A percentile compares a stretch with the other conserved stretches of the same genome.
Conservation (phyloP, 176 grass and related monocot species). For the Leersia perrieri region DNA sequence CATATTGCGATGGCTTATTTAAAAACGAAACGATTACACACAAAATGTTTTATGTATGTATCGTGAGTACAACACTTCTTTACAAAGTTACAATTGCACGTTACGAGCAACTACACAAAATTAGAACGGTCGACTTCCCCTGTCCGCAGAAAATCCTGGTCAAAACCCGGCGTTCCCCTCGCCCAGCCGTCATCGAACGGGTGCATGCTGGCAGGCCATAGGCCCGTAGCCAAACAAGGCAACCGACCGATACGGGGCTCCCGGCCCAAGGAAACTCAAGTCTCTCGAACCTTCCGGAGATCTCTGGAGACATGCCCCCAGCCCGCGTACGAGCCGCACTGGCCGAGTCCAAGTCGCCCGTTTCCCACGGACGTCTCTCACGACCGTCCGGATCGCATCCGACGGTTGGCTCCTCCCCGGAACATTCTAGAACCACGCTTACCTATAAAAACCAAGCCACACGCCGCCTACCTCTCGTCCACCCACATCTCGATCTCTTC, state of each 20-base stretch:
- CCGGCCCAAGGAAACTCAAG: neutral
- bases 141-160: neutral
- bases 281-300: constrained; percentile 36
- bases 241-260: neutral
- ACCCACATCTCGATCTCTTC: neutral
- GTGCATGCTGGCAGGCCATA: neutral
- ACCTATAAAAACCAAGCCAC: constrained; percentile 20
- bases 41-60: too few species aligned
- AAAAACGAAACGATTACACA: too few species aligned
- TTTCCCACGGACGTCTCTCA: neutral
- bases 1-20: too few species aligned
- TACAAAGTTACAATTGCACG: too few species aligned
- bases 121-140: neutral
- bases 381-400: constrained; percentile 19
- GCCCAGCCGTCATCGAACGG: neutral
- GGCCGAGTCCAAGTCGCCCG: neutral
- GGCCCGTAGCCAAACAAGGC: neutral
- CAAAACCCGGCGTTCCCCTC: neutral
- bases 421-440: constrained; percentile 50
- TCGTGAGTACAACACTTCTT: too few species aligned
- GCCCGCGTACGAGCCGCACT: neutral
- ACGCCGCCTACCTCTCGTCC: constrained; percentile 14
- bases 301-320: neutral
- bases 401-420: constrained; percentile 1
- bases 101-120: too few species aligned